Evolutionary conservation across 129 eudicot species (phyloP).

Genomic region (Mikania micrantha): DNA sequence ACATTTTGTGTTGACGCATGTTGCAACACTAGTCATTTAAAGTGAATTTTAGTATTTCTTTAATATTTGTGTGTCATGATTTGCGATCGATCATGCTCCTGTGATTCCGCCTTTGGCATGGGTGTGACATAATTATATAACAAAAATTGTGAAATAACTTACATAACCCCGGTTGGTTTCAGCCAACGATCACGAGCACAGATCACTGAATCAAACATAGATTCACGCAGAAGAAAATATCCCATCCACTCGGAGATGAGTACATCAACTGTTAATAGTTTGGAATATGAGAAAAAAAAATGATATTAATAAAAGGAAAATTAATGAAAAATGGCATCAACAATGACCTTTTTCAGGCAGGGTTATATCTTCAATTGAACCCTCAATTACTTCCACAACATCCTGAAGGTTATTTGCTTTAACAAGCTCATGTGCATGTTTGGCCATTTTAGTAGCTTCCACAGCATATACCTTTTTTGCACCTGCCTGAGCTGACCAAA

Average conservation of each 20-base stretch:
- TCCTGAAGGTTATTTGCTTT: slow-evolving; percentile 61
- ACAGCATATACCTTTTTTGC: slow-evolving; percentile 95
- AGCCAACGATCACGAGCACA: slow-evolving; percentile 97
- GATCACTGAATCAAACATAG: slow-evolving; percentile 95
- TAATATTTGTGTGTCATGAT: too few species aligned
- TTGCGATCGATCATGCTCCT: too few species aligned
- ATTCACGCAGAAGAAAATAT: slow-evolving; percentile 96
- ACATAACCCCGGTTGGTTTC: slow-evolving; percentile 92
- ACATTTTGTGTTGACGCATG: too few species aligned
- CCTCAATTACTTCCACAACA: slow-evolving; percentile 88
- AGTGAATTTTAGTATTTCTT: too few species aligned
- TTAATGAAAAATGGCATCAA: background rate
- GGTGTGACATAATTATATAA: too few species aligned
- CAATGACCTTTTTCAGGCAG: slow-evolving; percentile 78
- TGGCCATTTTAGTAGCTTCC: slow-evolving; percentile 96
- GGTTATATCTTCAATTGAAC: slow-evolving; percentile 76
- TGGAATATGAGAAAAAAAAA: background rate
- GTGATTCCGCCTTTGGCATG: too few species aligned
- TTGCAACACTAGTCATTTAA: too few species aligned
- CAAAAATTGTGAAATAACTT: slow-evolving; percentile 20
- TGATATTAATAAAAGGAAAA: background rate
- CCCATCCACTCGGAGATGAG: slow-evolving; percentile 99
- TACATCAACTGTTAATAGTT: slow-evolving; percentile 69
- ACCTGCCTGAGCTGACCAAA: slow-evolving; percentile 98
- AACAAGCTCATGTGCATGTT: slow-evolving; percentile 77